A percentile compares a stretch with the other conserved stretches of the same genome.
Evolutionary conservation across 495 filamentous ascomycete species (phyloP).

Genomic region (Neurospora sublineolata): DNA sequence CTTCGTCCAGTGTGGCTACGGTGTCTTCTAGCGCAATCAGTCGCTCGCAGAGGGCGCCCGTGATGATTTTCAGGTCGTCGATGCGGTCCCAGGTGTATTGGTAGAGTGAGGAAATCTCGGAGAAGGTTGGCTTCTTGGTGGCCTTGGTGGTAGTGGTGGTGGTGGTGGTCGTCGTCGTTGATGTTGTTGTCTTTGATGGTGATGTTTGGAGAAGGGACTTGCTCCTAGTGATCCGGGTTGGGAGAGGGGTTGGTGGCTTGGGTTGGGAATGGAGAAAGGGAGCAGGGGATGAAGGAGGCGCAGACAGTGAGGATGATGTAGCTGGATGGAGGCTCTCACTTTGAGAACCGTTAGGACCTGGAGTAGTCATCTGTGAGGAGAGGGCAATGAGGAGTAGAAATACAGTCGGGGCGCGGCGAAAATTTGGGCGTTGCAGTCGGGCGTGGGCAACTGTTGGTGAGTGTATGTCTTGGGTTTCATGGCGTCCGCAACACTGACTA

Average conservation of each 20-base stretch:
- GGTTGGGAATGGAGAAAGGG: conserved; percentile 9
- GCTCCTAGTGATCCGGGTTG: neutral
- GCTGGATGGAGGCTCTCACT: neutral
- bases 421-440: neutral
- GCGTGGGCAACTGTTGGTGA: neutral
- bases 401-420: neutral
- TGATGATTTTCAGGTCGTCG: neutral
- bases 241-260: conserved; percentile 1
- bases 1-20: neutral
- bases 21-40: neutral
- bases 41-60: neutral
- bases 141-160: neutral
- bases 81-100: neutral
- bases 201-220: neutral
- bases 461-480: neutral
- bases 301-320: neutral
- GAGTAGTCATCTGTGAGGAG: neutral
- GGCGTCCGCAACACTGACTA: neutral
- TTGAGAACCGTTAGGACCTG: neutral
- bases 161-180: neutral
- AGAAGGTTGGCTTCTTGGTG: neutral
- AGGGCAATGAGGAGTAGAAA: neutral
- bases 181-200: neutral
- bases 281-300: conserved; percentile 7
- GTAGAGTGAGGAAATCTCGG: neutral